Evolutionary conservation across 2,329 filamentous ascomycete genomes (phyloP).

Genomic region (Xylariaceae sp.): DNA sequence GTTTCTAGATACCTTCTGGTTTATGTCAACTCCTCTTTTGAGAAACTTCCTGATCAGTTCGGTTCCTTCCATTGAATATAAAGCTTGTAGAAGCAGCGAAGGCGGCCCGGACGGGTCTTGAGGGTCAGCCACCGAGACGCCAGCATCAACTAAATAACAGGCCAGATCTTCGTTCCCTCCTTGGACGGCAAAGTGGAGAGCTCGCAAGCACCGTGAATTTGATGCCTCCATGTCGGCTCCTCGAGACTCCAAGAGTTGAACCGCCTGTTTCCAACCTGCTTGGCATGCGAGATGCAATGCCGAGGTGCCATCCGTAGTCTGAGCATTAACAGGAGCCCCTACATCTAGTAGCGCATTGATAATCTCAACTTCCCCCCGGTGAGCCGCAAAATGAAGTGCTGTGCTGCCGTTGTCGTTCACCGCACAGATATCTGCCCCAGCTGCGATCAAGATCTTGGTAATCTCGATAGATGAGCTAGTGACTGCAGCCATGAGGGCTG

Average conservation of each 20-base stretch:
- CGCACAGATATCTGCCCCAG: neutral
- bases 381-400: neutral
- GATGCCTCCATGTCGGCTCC: neutral
- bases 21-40: neutral
- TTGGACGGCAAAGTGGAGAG: neutral
- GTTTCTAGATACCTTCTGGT: neutral
- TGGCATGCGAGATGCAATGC: neutral
- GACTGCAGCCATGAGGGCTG: neutral
- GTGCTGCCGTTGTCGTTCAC: neutral
- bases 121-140: neutral
- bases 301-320: neutral
- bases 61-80: neutral
- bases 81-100: neutral
- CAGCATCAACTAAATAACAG: neutral
- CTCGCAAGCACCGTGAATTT: neutral
- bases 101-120: neutral
- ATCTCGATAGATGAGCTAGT: neutral
- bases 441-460: neutral
- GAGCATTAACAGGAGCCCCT: neutral
- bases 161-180: neutral
- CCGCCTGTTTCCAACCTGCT: neutral
- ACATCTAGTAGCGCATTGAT: neutral
- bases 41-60: neutral
- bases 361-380: neutral
- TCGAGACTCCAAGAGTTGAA: neutral